Base-by-base conservation (phyloP, 23 red algal species). In the Chondrus crispus region DNA sequence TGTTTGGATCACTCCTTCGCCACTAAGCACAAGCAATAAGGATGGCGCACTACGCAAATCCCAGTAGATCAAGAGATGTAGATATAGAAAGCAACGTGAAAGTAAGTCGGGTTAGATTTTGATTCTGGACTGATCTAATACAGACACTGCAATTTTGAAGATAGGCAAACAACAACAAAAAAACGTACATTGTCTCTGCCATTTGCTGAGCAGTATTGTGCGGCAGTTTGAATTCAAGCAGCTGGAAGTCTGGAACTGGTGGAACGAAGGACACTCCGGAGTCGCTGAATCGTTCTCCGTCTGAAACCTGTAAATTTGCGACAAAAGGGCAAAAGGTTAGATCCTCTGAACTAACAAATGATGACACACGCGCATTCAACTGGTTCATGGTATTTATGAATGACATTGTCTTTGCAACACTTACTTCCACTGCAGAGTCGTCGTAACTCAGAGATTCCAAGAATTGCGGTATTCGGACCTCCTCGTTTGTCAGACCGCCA, bases 191-290 rank as follows among this genome's bases (percentile, higher is more conserved):
- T 47, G 87, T 80, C 49, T 81, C 36, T 0, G 69, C 87, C 74
- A 90, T 79, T 46, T 90, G 51, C 72, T 90, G 87, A 28, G 87
- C 78, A 14, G 80, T 62, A 10, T 73, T 73, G 33, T 69, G 44
- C 13, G 87, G 87, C 11, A 90, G 72, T 48, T 52, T 90, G 62
- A 80, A 90, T 40, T 80, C 47, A 18, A 81, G 53, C 40, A 90
- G 87, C 47, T 90, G 74, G 68, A 90, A 90, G 36, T 90, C 43
- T 10, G 87, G 47, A 68, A 81, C 87, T 26, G 87, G 87, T 45
- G 87, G 87, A 12, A 90, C 71, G 36, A 80, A 90, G 26, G 74
- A 79, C 19, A 79, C 43, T 14, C 72, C 72, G 29, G 42, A 90
- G 19, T 90, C 74, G 50, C 60, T 81, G 4, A 90, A 69, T 62